Percentiles rank a stretch among this genome's conserved stretches.
These are phyloP conservation scores for Sarcomyxa edulis DNA, from an alignment of 768 basidiomycete species.

Conservation along the genomic window DNA sequence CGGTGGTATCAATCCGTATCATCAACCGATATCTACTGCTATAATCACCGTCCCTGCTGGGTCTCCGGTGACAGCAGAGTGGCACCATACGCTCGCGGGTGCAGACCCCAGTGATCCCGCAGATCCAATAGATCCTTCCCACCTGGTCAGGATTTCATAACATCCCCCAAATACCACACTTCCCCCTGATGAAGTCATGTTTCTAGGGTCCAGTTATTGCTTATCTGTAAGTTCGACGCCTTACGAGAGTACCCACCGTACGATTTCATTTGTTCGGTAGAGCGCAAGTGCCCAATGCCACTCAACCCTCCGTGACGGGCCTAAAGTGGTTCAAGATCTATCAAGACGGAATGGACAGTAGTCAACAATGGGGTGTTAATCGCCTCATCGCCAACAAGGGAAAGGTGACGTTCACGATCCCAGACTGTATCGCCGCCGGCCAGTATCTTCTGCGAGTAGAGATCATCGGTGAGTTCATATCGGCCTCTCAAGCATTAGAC, in stretches of 20 bases:
- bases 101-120: constrained; percentile 32
- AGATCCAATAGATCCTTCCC: constrained; percentile 46
- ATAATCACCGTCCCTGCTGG: constrained; percentile 50
- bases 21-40: constrained; percentile 36
- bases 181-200: constrained; percentile 21
- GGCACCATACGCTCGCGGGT: constrained; percentile 42
- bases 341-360: constrained; percentile 33
- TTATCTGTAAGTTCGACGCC: constrained; percentile 19
- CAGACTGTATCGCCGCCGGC: constrained; percentile 38
- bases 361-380: constrained; percentile 41
- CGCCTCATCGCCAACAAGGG: constrained; percentile 42
- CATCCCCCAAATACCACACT: no score
- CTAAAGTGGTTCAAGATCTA: constrained; percentile 52
- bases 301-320: constrained; percentile 40
- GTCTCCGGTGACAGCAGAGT: constrained; percentile 46
- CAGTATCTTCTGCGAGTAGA: constrained; percentile 47
- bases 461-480: constrained; percentile 35
- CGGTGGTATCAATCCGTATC: constrained; percentile 52
- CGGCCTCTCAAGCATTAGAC: not conserved
- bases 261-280: constrained; percentile 16
- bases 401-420: constrained; percentile 41
- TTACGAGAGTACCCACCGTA: not conserved
- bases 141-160: no score
- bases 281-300: constrained; percentile 40
- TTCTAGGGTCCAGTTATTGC: constrained; percentile 32